A percentile compares a stretch with the other conserved stretches of the same genome.
These are phyloP conservation scores for Pseudocercospora crystallina DNA, from an alignment of 2,329 filamentous ascomycete genomes.

Conservation along the genomic window DNA sequence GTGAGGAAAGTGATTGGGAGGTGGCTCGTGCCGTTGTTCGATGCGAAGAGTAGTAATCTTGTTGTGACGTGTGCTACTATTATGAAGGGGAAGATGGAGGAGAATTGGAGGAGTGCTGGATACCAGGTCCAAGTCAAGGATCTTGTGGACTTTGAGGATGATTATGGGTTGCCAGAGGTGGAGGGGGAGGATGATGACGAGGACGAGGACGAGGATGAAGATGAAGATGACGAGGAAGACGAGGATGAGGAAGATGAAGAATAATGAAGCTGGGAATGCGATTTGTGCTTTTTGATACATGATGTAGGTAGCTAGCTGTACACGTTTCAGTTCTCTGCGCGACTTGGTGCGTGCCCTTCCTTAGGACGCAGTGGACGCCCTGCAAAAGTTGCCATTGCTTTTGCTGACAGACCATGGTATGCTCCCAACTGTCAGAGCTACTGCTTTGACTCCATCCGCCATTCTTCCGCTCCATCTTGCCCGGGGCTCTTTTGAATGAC, in stretches of 20 bases:
- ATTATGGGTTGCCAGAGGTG: conserved; percentile 74
- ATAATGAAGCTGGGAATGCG: background rate
- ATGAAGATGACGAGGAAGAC: conserved; percentile 45
- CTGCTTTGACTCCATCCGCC: too few relatives aligned
- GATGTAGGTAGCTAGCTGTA: too few relatives aligned
- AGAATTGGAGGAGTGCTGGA: conserved; percentile 70
- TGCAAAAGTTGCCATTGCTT: too few relatives aligned
- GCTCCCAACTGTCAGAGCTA: too few relatives aligned
- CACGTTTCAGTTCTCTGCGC: too few relatives aligned
- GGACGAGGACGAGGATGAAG: conserved; percentile 60
- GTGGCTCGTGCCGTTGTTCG: conserved; percentile 76
- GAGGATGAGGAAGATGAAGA: conserved; percentile 51
- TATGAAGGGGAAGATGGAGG: conserved; percentile 77
- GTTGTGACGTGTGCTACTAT: conserved; percentile 84
- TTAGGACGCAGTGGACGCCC: too few relatives aligned
- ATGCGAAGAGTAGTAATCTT: conserved; percentile 76
- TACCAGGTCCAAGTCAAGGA: conserved; percentile 76
- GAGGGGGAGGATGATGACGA: conserved; percentile 61
- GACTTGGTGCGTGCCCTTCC: too few relatives aligned
- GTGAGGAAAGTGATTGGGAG: conserved; percentile 73
- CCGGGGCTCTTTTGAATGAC: too few relatives aligned
- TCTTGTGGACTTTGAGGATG: conserved; percentile 80
- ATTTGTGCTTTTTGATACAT: too few relatives aligned
- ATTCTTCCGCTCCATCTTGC: too few relatives aligned
- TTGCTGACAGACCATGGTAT: too few relatives aligned